Base-by-base conservation (phyloP, 2,329 filamentous ascomycete genomes). In the Penicillium sp. region DNA sequence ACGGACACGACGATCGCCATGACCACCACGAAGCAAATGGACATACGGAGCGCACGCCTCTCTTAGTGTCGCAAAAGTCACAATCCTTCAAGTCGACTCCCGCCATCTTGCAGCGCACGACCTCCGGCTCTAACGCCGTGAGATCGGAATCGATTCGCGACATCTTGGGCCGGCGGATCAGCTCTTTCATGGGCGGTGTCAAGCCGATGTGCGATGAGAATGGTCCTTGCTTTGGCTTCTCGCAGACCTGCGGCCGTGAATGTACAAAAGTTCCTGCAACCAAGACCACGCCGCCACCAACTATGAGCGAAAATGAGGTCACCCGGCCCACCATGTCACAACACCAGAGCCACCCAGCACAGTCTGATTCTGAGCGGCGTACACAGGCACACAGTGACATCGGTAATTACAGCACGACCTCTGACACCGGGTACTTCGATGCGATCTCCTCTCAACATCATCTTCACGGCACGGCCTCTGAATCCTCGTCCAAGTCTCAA, bases 151-250 rank as follows among this genome's bases (percentile, higher is more conserved):
- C 74, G 5, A 59, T 73, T 24, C 70, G 71, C 50, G 61, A 63
- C 34, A 66, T 65, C 6, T 55, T 77, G 7, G 65, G 69, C 1
- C 69, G 70, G 21, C 73, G 69, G 26, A 68, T 85, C 21, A 77
- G 75, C 7, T 73, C 77, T 38, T 67, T 85, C 7, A 74, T 84
- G 9, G 73, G 72, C 9, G 74, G 74, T 4, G 73, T 74, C 26
- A 81, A 81, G 54, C 65, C 76, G 1, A 65, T 72, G 3, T 86
- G 84, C 59, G 81, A 84, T 55, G 77, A 81, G 49, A 71, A 79
- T 47, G 83, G 82, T 0, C 80, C 82, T 16, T 87, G 84, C 58
- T 82, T 81, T 59, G 84, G 84, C 0, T 81, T 81, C 58, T 83
- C 81, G 3, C 81, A 85, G 58, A 78, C 81, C 0, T 86, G 84